These are phyloP conservation scores for Calonectria hawksworthii DNA, from an alignment of 2,329 filamentous ascomycete genomes.

Conservation along the genomic window DNA sequence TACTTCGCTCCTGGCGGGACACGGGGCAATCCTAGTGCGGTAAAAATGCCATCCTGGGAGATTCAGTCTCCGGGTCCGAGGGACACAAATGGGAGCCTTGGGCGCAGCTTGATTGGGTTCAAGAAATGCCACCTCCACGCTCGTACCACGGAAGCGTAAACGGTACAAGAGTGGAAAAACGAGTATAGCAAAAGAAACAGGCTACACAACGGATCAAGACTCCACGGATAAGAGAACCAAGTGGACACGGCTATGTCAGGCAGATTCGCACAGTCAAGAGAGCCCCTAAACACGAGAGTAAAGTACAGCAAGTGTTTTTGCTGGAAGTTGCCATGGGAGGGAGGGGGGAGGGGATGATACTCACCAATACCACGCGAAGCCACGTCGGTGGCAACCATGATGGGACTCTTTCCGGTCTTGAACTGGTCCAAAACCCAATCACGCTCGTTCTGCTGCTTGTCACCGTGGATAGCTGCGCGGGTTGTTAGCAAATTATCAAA, in stretches of 20 bases:
- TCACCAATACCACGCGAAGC: constrained; percentile 99
- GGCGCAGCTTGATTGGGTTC: constrained; percentile 79
- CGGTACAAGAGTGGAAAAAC: constrained; percentile 82
- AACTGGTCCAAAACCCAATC: constrained; percentile 99
- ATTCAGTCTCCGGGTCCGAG: constrained; percentile 70
- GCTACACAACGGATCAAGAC: constrained; percentile 78
- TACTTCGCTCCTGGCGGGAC: constrained; percentile 70
- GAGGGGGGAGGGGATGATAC: constrained; percentile 72
- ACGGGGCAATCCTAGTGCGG: constrained; percentile 72
- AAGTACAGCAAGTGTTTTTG: constrained; percentile 77
- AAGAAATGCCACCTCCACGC: constrained; percentile 84
- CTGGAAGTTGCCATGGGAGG: constrained; percentile 68
- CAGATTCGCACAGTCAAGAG: constrained; percentile 90
- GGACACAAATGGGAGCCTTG: constrained; percentile 67
- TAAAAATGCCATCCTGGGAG: constrained; percentile 65
- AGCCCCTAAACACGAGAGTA: constrained; percentile 93
- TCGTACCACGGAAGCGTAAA: constrained; percentile 74
- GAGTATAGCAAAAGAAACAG: constrained; percentile 73
- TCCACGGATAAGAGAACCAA: constrained; percentile 85
- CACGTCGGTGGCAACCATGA: constrained; percentile 99
- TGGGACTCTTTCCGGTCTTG: constrained; percentile 99
- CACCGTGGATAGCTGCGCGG: constrained; percentile 88
- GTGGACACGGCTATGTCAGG: constrained; percentile 87
- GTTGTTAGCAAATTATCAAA: constrained; percentile 51
- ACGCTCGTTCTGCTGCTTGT: constrained; percentile 99